These are phyloP conservation scores for Lentinula edodes DNA, from an alignment of 768 basidiomycete species.

Conservation along the genomic window DNA sequence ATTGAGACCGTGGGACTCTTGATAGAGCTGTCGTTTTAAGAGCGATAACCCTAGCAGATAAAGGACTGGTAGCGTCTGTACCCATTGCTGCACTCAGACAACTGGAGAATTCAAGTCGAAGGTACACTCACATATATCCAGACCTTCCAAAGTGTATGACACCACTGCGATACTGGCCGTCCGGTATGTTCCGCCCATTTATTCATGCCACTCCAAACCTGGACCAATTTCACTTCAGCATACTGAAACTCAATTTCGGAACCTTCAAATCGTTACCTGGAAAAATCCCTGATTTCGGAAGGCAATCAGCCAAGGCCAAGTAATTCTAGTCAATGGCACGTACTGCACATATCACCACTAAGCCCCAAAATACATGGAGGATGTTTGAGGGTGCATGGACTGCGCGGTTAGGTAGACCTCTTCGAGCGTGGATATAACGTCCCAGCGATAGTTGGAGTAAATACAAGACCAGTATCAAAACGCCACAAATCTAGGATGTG, in stretches of 20 bases:
- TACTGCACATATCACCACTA: slow-evolving; percentile 33
- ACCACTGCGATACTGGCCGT: slow-evolving; percentile 28
- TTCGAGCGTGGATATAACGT: slow-evolving; percentile 42
- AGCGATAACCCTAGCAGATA: slow-evolving; percentile 4
- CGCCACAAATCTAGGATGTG: slow-evolving; percentile 40
- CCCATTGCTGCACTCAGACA: background rate
- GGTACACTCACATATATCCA: slow-evolving; percentile 39
- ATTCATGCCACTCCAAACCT: slow-evolving; percentile 40
- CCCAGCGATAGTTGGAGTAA: slow-evolving; percentile 49
- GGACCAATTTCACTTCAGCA: background rate
- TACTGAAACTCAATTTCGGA: slow-evolving; percentile 6
- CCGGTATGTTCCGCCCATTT: slow-evolving; percentile 36
- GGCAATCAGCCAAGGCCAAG: background rate
- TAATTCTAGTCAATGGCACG: background rate
- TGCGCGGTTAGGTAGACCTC: slow-evolving; percentile 16
- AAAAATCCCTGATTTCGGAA: slow-evolving; percentile 29
- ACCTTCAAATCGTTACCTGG: slow-evolving; percentile 31
- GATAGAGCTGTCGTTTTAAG: slow-evolving; percentile 6
- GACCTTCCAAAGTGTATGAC: slow-evolving; percentile 34
- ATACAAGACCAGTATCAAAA: slow-evolving; percentile 45
- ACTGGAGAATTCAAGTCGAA: background rate
- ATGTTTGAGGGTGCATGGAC: slow-evolving; percentile 51
- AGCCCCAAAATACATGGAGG: slow-evolving; percentile 48
- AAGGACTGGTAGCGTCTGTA: background rate
- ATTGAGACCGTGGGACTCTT: slow-evolving; percentile 3